Conservation (phyloP, 2,329 filamentous ascomycete species). For the Diaporthe longicolla region DNA sequence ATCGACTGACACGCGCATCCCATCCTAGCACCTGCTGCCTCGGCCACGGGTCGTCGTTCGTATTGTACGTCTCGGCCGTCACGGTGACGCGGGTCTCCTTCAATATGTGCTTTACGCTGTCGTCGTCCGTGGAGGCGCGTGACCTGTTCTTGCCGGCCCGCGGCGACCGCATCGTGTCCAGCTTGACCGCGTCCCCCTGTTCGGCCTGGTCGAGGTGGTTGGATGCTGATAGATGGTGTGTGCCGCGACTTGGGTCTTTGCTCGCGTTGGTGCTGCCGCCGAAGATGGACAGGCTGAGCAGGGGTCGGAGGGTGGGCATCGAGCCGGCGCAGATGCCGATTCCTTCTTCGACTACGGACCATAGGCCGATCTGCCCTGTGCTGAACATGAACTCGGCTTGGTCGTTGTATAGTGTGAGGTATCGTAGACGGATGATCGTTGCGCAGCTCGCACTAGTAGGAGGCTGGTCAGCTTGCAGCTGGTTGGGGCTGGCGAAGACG, state of each 20-base stretch:
- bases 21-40: constrained; percentile 46
- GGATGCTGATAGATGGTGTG: neutral
- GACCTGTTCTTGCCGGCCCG: constrained; percentile 26
- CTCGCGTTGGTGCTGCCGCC: constrained; percentile 35
- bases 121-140: constrained; percentile 44
- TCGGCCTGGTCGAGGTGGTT: constrained; percentile 7
- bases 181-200: neutral
- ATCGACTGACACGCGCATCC: constrained; percentile 39
- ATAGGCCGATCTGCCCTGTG: constrained; percentile 58
- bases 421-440: constrained; percentile 59
- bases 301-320: constrained; percentile 60
- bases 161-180: constrained; percentile 18
- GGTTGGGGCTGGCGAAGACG: too few species aligned
- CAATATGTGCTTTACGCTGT: constrained; percentile 56
- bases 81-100: constrained; percentile 53
- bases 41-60: constrained; percentile 45
- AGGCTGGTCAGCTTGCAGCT: constrained; percentile 37
- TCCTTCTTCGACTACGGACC: constrained; percentile 64
- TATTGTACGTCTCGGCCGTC: constrained; percentile 39
- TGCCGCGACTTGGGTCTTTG: neutral
- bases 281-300: constrained; percentile 53
- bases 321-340: constrained; percentile 65
- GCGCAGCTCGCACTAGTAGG: constrained; percentile 52
- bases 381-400: constrained; percentile 56
- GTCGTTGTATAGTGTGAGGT: constrained; percentile 56